phyloP scores from a whole-genome alignment of 2,329 filamentous ascomycete species.

The Ascochyta fabae region DNA sequence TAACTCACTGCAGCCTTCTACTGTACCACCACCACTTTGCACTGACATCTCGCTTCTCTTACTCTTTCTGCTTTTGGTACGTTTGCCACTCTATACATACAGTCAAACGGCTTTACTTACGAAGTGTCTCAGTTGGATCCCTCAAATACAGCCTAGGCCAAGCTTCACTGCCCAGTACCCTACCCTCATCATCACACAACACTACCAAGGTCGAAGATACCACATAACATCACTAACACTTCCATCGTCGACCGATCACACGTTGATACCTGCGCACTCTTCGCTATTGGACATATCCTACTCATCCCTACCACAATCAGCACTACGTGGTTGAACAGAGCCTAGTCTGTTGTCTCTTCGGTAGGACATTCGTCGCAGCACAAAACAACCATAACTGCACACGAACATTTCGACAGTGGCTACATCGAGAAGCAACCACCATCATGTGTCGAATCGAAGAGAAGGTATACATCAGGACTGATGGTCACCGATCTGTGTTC shows the following conservation, averaged over 20 bases:
- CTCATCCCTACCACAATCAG: not conserved
- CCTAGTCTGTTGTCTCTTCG: not conserved
- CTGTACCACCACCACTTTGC: conserved; percentile 36
- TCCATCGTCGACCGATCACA: conserved; percentile 1
- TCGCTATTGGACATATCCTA: not conserved
- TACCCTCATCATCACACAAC: conserved; percentile 14
- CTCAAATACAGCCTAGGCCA: conserved; percentile 19
- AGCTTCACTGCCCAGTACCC: conserved; percentile 14
- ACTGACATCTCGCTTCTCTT: conserved; percentile 30
- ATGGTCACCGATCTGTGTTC: conserved; percentile 35
- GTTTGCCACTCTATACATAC: conserved; percentile 23
- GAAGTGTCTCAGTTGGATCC: conserved; percentile 35
- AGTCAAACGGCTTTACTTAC: conserved; percentile 22
- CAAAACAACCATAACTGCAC: not conserved
- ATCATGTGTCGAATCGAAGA: conserved; percentile 45
- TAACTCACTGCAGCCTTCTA: conserved; percentile 32
- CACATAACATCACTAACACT: not conserved
- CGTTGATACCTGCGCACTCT: not conserved
- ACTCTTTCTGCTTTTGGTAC: conserved; percentile 27
- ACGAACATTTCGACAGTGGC: not conserved
- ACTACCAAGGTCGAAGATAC: not conserved
- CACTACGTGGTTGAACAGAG: no score
- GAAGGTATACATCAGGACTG: conserved; percentile 34
- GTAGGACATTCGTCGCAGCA: not conserved
- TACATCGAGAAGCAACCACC: not conserved